These are phyloP conservation scores for Zygotorulaspora danielsina DNA, from an alignment of 805 yeast species.

Conservation along the genomic window DNA sequence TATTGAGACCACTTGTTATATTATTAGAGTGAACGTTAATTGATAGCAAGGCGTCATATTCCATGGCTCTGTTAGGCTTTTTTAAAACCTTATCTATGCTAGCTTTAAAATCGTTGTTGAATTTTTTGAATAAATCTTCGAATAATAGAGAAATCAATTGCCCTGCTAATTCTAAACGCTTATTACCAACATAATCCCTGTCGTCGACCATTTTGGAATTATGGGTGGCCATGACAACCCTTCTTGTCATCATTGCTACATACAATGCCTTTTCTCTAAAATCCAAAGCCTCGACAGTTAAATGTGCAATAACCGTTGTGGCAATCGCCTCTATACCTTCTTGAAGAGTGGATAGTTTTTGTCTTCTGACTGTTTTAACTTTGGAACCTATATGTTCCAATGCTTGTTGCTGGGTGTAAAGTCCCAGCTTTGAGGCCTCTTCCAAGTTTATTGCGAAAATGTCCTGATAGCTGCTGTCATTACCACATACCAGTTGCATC, in stretches of 20 bases:
- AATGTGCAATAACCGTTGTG: conserved; percentile 92
- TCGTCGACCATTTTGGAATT: conserved; percentile 96
- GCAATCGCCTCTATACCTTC: conserved; percentile 97
- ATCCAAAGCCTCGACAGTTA: conserved; percentile 77
- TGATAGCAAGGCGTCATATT: conserved; percentile 86
- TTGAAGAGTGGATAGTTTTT: conserved; percentile 73
- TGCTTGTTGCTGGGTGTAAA: conserved; percentile 91
- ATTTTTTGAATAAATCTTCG: conserved; percentile 95
- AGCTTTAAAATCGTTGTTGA: conserved; percentile 90
- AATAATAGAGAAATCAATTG: conserved; percentile 91
- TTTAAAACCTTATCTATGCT: conserved; percentile 90
- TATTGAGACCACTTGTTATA: conserved; percentile 87
- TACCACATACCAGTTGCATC: conserved; percentile 90
- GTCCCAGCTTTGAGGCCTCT: conserved; percentile 80
- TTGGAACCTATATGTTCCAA: conserved; percentile 84
- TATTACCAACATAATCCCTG: conserved; percentile 97
- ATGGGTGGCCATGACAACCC: conserved; percentile 93
- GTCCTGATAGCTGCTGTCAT: conserved; percentile 83
- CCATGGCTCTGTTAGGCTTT: conserved; percentile 91
- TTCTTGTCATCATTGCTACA: conserved; percentile 92
- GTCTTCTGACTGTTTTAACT: conserved; percentile 90
- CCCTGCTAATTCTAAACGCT: conserved; percentile 94
- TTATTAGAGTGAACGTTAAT: conserved; percentile 89
- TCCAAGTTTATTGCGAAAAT: conserved; percentile 89
- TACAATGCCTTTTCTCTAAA: conserved; percentile 92